These are phyloP conservation scores for Linnemannia elongata DNA, from an alignment of 192 early-diverging fungal genomes.

Conservation along the genomic window DNA sequence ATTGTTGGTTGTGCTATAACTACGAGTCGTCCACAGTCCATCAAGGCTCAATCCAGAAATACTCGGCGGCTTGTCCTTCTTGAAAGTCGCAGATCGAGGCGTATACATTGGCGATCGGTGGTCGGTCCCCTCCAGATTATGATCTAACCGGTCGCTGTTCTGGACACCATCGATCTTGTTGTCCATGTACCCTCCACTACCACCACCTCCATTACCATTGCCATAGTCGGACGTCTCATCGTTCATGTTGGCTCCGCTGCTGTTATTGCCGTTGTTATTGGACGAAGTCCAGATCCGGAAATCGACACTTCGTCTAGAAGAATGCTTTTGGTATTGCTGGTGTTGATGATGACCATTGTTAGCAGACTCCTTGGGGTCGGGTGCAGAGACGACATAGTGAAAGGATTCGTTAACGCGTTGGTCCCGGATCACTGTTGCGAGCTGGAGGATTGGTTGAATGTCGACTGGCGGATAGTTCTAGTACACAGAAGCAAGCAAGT, in stretches of 20 bases:
- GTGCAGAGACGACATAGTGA: neutral
- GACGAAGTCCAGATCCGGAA: constrained; percentile 36
- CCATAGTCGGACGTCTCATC: neutral
- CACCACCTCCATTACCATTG: neutral
- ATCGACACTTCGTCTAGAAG: constrained; percentile 28
- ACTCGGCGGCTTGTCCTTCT: constrained; percentile 20
- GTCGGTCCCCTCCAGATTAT: constrained; percentile 47
- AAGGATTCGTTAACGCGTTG: constrained; percentile 14
- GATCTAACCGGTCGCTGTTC: constrained; percentile 45
- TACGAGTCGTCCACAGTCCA: constrained; percentile 20
- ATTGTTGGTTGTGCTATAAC: neutral
- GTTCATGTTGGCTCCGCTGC: neutral
- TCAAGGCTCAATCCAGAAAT: constrained; percentile 32
- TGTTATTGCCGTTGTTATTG: constrained; percentile 4
- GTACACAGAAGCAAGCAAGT: neutral
- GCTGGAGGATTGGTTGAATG: constrained; percentile 57
- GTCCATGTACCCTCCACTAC: neutral
- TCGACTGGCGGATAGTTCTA: constrained; percentile 73
- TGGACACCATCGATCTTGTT: constrained; percentile 37
- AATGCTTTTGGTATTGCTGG: neutral
- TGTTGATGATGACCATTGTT: neutral
- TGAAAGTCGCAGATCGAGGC: constrained; percentile 4
- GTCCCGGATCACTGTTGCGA: constrained; percentile 57
- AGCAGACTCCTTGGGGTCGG: neutral
- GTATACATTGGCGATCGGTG: constrained; percentile 34